Base-by-base conservation (phyloP, 768 basidiomycete species). In the Tulasnella sp. region DNA sequence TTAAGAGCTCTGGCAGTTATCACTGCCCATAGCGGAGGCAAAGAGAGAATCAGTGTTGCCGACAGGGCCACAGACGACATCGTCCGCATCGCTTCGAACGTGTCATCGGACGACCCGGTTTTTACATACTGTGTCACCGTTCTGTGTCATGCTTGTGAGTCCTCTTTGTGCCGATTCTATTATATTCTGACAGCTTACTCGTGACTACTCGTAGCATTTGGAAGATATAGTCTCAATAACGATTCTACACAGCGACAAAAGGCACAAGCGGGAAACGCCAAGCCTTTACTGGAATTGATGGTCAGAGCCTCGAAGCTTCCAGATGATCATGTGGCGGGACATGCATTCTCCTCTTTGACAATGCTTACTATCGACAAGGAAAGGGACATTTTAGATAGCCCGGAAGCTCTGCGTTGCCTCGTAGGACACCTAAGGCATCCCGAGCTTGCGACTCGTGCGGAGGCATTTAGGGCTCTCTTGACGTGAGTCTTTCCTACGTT, bases 71-170 rank as follows among this genome's bases (percentile, higher is more conserved):
- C 47, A n/a, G 40, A 32, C 47, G 39, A 52, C 29, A 71, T 71
- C 29, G 32, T 71, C 17, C 9, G 12, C 14, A 52, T 71, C 36
- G 69, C 69, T 16, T 37, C 39, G 16, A 32, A 59, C 3, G 44
- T 32, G 26, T 29, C 22, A 17, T 35, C 69, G 5, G 59, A 62
- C 34, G 52, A 71, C 12, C 52, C 42, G 7, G 14, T 71, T 22
- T 71, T 71, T 62, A 41, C 52, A 26, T 40, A 29, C 19, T 71
- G 69, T 52, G 40, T 71, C 3, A 71, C 69, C 17, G 69, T 71
- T 29, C n/a, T 71, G 52, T 71, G 47, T 35, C 69, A 71, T 26
- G 29, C 69, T 3, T 71, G 69, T 64, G 59, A 62, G 69, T 64
- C 19, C 0, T 32, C 26, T 62, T 19, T 6, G 5, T 68, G n/a